phyloP scores from a whole-genome alignment of 257 asterid species.

The Ocimum tenuiflorum region DNA sequence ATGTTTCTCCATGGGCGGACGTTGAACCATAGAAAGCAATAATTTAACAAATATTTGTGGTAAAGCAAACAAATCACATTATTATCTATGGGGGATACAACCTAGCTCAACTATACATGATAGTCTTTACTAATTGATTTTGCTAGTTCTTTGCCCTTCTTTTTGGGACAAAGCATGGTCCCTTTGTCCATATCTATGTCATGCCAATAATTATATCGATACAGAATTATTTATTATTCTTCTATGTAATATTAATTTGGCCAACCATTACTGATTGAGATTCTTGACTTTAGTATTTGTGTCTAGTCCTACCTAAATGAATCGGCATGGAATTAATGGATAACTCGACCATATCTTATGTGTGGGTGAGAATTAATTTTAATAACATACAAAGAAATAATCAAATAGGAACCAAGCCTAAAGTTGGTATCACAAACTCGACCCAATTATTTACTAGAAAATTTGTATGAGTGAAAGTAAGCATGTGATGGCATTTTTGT shows the following conservation, averaged over 20 bases:
- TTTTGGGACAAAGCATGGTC: slow-evolving; percentile 28
- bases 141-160: slow-evolving; percentile 16
- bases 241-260: background rate
- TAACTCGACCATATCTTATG: background rate
- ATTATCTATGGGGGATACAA: background rate
- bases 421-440: too few species aligned
- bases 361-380: background rate
- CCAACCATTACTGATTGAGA: background rate
- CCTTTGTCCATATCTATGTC: background rate
- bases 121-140: slow-evolving; percentile 12
- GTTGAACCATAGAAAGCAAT: background rate
- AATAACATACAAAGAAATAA: too few species aligned
- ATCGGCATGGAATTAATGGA: slow-evolving; percentile 13
- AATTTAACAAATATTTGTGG: background rate
- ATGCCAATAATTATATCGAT: slow-evolving; percentile 1
- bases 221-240: background rate
- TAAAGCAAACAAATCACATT: slow-evolving; percentile 23
- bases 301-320: slow-evolving; percentile 7
- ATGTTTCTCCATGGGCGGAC: background rate
- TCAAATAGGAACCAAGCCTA: too few species aligned
- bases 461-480: too few species aligned
- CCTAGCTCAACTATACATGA: too few species aligned
- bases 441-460: too few species aligned
- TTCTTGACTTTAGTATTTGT: background rate
- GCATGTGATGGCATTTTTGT: too few species aligned